These are phyloP conservation scores for Rutstroemia sp. DNA, from an alignment of 2,329 filamentous ascomycete species.

Conservation along the genomic window DNA sequence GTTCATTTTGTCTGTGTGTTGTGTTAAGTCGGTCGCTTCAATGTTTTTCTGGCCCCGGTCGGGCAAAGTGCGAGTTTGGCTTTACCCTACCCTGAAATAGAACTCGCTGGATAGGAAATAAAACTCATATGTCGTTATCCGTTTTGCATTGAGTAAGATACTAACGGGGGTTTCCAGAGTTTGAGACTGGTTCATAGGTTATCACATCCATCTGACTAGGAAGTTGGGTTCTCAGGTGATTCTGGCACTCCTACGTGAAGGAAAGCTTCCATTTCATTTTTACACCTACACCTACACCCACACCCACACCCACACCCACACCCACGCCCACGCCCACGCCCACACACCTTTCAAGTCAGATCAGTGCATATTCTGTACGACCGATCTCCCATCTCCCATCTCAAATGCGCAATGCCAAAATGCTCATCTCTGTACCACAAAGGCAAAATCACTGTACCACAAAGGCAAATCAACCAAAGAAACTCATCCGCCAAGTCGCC, in stretches of 20 bases:
- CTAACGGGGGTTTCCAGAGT: background rate
- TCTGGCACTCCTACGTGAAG: no score
- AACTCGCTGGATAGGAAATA: background rate
- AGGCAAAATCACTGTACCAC: background rate
- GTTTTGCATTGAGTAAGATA: slow-evolving; percentile 1
- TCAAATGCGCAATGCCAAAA: no score
- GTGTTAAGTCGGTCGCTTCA: background rate
- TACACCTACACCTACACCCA: no score
- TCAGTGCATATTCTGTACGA: no score
- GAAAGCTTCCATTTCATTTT: no score
- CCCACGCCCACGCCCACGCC: no score
- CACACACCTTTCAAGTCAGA: no score
- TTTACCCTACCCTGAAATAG: slow-evolving; percentile 1
- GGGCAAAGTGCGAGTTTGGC: background rate
- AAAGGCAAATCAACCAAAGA: background rate
- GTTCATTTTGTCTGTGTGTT: no score
- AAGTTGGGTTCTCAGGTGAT: no score
- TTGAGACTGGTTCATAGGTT: background rate
- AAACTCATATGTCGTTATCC: slow-evolving; percentile 6
- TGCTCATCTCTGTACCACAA: background rate
- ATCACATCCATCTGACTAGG: no score
- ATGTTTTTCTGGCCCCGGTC: background rate
- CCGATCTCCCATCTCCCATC: no score
- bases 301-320: no score
- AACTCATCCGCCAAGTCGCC: slow-evolving; percentile 4